Percentiles rank a stretch among this genome's conserved stretches.
These are phyloP conservation scores for Scortechinia acanthostroma DNA, from an alignment of 2,329 filamentous ascomycete genomes.

Conservation along the genomic window DNA sequence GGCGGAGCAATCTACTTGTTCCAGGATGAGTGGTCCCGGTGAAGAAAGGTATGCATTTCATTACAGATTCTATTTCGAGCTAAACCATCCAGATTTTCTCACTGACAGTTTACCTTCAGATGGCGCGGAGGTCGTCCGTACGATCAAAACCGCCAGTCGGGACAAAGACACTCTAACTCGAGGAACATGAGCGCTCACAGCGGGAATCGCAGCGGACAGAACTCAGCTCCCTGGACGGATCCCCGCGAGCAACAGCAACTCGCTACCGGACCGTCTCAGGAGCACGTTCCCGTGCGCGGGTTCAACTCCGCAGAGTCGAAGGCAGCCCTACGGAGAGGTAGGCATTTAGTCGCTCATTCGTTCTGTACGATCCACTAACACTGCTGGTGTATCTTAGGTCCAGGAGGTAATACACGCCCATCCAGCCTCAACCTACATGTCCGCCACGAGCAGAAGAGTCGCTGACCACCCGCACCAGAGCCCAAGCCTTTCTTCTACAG, in stretches of 20 bases:
- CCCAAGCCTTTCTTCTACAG: conserved; percentile 25
- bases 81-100: too few species aligned
- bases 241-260: not conserved
- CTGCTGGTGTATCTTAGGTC: too few species aligned
- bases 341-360: too few species aligned
- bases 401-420: too few species aligned
- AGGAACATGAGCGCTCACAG: not conserved
- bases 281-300: conserved; percentile 27
- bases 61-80: too few species aligned
- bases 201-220: too few species aligned
- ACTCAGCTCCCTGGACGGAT: not conserved
- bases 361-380: too few species aligned
- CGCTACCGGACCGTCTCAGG: conserved; percentile 11
- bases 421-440: too few species aligned
- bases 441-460: too few species aligned
- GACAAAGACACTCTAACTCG: not conserved
- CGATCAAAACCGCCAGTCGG: not conserved
- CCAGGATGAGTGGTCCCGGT: not conserved
- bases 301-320: conserved; percentile 33
- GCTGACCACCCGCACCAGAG: conserved; percentile 11
- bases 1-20: not conserved
- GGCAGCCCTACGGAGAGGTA: conserved; percentile 27
- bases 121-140: not conserved
- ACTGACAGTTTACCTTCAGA: not conserved
- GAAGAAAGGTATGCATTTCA: too few species aligned